Evolutionary conservation across 1,284 basidiomycete species (phyloP).

Genomic region (Ganoderma leucocontextum): DNA sequence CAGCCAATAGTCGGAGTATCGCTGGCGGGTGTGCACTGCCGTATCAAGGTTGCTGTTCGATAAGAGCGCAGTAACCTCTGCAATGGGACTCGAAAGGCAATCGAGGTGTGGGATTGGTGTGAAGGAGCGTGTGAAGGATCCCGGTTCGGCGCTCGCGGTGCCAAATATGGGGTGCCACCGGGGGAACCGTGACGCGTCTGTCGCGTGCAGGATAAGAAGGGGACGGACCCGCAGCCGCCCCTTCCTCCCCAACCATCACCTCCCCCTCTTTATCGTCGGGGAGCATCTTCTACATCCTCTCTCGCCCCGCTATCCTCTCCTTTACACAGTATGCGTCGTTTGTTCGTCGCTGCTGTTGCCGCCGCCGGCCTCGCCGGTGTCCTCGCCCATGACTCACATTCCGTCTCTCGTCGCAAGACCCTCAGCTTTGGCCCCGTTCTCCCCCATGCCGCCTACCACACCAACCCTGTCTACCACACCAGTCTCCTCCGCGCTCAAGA

Average conservation of each 20-base stretch:
- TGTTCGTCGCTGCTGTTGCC: conserved; percentile 44
- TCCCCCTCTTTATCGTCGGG: conserved; percentile 35
- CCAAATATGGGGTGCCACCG: conserved; percentile 29
- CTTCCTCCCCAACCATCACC: conserved; percentile 35
- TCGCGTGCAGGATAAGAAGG: conserved; percentile 33
- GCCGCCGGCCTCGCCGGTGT: conserved; percentile 43
- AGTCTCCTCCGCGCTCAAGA: conserved; percentile 51
- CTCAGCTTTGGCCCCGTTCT: conserved; percentile 82
- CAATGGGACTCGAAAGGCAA: not conserved
- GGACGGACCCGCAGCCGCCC: conserved; percentile 20
- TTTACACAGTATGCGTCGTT: conserved; percentile 41
- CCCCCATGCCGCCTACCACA: conserved; percentile 73
- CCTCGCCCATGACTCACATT: conserved; percentile 37
- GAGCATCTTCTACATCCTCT: conserved; percentile 26
- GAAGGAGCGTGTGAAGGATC: not conserved
- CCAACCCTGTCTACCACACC: conserved; percentile 55
- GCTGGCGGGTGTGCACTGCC: not conserved
- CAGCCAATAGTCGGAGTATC: not conserved
- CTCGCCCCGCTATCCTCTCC: conserved; percentile 18
- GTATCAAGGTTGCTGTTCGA: conserved; percentile 1
- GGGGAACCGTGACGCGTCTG: conserved; percentile 20
- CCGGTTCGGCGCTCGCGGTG: conserved; percentile 17
- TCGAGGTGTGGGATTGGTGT: not conserved
- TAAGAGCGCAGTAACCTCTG: not conserved
- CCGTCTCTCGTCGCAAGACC: conserved; percentile 69